A percentile compares a stretch with the other conserved stretches of the same genome.
Conservation (phyloP, 2,329 filamentous ascomycete species). For the Penicillium sp. region DNA sequence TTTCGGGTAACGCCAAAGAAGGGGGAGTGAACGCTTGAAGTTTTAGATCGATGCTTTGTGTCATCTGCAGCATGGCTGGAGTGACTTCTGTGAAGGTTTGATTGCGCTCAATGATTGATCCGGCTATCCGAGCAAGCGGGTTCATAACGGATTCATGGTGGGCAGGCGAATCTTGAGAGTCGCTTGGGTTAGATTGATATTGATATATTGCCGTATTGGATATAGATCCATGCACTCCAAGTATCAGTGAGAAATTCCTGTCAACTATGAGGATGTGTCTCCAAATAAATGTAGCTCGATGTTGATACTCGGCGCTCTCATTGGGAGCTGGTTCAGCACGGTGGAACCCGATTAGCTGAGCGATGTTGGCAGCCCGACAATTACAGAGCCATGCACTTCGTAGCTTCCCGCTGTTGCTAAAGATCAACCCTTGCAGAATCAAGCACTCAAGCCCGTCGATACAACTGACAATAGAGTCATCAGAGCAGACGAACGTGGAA, state of each 20-base stretch:
- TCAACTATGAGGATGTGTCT: constrained; percentile 9
- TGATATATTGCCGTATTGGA: constrained; percentile 8
- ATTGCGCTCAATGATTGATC: constrained; percentile 17
- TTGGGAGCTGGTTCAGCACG: background rate
- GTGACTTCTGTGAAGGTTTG: constrained; percentile 10
- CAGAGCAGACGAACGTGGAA: constrained; percentile 1
- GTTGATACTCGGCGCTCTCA: background rate
- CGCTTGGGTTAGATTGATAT: background rate
- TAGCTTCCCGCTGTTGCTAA: constrained; percentile 13
- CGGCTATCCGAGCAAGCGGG: constrained; percentile 10
- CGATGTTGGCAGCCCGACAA: constrained; percentile 9
- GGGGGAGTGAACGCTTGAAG: background rate
- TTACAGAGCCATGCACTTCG: constrained; percentile 15
- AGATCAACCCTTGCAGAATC: constrained; percentile 7
- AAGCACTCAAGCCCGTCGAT: constrained; percentile 16
- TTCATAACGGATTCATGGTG: background rate
- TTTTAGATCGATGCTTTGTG: constrained; percentile 10
- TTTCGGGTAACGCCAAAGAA: background rate
- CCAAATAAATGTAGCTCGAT: constrained; percentile 6
- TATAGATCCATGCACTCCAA: constrained; percentile 12
- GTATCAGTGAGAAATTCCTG: constrained; percentile 11
- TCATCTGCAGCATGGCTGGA: constrained; percentile 12
- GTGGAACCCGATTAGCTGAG: constrained; percentile 14
- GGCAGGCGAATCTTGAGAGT: background rate
- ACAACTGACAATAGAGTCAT: constrained; percentile 9